Conservation (phyloP, 2,329 filamentous ascomycete genomes). For the Sporothrix phasma region DNA sequence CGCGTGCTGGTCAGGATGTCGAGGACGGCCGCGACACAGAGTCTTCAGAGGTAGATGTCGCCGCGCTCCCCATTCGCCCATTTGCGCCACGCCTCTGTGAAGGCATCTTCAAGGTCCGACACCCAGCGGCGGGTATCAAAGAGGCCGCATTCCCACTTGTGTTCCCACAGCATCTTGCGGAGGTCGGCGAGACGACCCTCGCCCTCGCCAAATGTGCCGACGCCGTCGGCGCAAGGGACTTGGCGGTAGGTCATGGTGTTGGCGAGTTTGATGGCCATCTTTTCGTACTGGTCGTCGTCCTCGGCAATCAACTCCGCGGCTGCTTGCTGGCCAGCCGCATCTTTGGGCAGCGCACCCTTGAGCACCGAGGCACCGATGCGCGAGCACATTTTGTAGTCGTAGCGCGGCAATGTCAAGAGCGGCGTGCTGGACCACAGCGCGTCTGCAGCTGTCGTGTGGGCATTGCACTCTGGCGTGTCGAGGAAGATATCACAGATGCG, state of each 20-base stretch:
- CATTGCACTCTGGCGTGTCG: conserved; percentile 96
- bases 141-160: conserved; percentile 74
- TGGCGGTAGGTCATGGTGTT: conserved; percentile 50
- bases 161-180: conserved; percentile 70
- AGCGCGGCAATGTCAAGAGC: conserved; percentile 78
- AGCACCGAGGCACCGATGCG: conserved; percentile 95
- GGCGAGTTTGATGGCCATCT: conserved; percentile 59
- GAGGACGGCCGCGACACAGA: too few relatives aligned
- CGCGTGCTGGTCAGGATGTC: too few relatives aligned
- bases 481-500: conserved; percentile 90
- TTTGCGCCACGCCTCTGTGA: conserved; percentile 75
- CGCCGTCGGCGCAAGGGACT: neutral
- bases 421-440: conserved; percentile 95
- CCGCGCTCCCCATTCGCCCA: conserved; percentile 85
- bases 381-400: conserved; percentile 97
- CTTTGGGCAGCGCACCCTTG: conserved; percentile 73
- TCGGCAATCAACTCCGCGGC: conserved; percentile 66
- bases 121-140: conserved; percentile 94
- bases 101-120: conserved; percentile 75
- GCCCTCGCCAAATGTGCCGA: conserved; percentile 40
- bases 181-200: conserved; percentile 66
- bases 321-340: conserved; percentile 53
- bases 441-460: conserved; percentile 93
- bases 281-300: conserved; percentile 77
- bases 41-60: conserved; percentile 65